Evolutionary conservation across 441 rosid genomes (phyloP).

Genomic region (Erodium texanum): DNA sequence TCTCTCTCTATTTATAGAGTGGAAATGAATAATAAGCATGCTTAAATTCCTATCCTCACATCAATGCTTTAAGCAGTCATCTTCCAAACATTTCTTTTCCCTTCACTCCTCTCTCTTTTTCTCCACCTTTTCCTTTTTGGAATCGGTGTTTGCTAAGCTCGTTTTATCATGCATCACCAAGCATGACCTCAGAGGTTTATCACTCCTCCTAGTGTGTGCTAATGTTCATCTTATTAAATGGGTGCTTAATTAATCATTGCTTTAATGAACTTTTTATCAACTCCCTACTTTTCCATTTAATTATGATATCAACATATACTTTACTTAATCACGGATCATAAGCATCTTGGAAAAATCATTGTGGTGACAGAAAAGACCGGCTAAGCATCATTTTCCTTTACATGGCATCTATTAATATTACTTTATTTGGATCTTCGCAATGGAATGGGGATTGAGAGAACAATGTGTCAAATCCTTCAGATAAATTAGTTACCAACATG

Average conservation of each 20-base stretch:
- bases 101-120: not conserved
- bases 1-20: slow-evolving; percentile 13
- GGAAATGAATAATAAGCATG: slow-evolving; percentile 1
- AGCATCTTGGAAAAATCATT: slow-evolving; percentile 14
- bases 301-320: not conserved
- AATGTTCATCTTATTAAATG: not conserved
- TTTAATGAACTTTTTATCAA: not conserved
- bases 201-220: not conserved
- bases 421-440: slow-evolving; percentile 9
- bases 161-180: not conserved
- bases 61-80: slow-evolving; percentile 16
- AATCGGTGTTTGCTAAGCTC: not conserved
- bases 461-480: slow-evolving; percentile 26
- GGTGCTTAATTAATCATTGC: not conserved
- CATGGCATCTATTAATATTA: not conserved
- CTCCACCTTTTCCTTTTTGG: not conserved
- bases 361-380: slow-evolving; percentile 17
- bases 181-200: slow-evolving; percentile 8
- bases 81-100: slow-evolving; percentile 7
- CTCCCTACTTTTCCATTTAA: not conserved
- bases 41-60: slow-evolving; percentile 11
- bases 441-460: slow-evolving; percentile 19
- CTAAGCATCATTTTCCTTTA: slow-evolving; percentile 25
- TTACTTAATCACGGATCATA: not conserved
- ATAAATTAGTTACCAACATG: not conserved